Conservation (phyloP, 176 grass and related monocot genomes). For the Paspalum notatum region DNA sequence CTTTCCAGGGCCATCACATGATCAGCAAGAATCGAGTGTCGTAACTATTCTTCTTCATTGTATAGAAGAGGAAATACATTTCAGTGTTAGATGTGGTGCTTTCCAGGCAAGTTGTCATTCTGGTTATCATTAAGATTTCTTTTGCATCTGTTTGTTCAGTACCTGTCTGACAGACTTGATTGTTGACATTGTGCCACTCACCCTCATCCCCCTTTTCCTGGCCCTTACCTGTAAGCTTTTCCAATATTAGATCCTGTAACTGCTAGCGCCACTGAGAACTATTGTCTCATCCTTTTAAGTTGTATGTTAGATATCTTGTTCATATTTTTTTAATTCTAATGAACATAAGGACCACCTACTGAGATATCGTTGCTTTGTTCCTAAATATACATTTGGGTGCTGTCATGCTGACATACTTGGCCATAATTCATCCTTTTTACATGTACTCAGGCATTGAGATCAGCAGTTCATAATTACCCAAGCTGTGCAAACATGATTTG, state of each 20-base stretch:
- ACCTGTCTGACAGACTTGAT: conserved; percentile 11
- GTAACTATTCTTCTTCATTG: conserved; percentile 67
- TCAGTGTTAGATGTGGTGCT: conserved; percentile 71
- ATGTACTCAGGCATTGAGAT: conserved; percentile 66
- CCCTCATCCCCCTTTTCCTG: background rate
- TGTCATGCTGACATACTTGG: background rate
- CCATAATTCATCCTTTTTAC: conserved; percentile 29
- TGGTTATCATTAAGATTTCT: conserved; percentile 34
- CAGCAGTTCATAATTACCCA: conserved; percentile 83
- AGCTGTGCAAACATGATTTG: conserved; percentile 67
- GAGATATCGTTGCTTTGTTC: background rate
- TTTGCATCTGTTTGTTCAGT: conserved; percentile 36
- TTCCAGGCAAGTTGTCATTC: conserved; percentile 65
- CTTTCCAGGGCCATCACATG: conserved; percentile 48
- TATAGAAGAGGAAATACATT: conserved; percentile 61
- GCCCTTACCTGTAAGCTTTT: conserved; percentile 17
- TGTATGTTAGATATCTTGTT: background rate
- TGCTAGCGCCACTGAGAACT: background rate
- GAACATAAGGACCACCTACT: conserved; percentile 13
- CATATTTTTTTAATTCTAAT: background rate
- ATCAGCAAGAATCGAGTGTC: conserved; percentile 57
- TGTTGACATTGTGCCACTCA: background rate
- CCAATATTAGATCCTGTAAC: conserved; percentile 7
- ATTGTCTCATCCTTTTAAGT: background rate
- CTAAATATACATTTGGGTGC: background rate